Percentiles rank a stretch among this genome's conserved stretches.
These are phyloP conservation scores for Kalanchoe fedtschenkoi DNA, from an alignment of 164 flowering plant genomes.

Conservation along the genomic window DNA sequence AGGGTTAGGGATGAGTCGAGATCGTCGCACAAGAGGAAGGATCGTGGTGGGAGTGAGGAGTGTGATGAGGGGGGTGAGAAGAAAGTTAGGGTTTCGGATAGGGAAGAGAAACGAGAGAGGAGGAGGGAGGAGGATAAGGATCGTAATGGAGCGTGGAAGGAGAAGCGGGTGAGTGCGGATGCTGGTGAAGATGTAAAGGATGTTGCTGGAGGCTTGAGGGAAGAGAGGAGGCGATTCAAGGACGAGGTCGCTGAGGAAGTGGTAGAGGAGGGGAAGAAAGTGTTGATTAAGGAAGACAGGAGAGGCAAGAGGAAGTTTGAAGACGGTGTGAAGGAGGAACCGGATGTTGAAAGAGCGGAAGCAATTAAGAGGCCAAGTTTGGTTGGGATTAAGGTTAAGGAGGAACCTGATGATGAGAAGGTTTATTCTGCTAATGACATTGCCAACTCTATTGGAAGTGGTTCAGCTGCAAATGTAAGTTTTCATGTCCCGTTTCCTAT, in stretches of 20 bases:
- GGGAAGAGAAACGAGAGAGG: conserved; percentile 20
- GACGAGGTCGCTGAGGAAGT: neutral
- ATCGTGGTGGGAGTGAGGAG: conserved; percentile 46
- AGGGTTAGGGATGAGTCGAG: conserved; percentile 4
- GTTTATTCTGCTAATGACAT: neutral
- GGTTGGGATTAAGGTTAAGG: conserved; percentile 15
- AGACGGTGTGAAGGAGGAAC: conserved; percentile 11
- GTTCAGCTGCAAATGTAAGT: conserved; percentile 41
- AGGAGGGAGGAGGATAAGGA: neutral
- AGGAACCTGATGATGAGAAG: conserved; percentile 10
- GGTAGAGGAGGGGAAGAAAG: neutral
- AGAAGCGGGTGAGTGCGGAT: no score
- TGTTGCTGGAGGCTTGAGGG: conserved; percentile 11
- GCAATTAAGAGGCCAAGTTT: conserved; percentile 9
- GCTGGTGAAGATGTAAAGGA: no score
- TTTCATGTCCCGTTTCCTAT: neutral
- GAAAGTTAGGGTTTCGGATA: conserved; percentile 15
- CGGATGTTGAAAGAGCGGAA: conserved; percentile 3
- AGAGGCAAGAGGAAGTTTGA: conserved; percentile 12
- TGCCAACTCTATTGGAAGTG: conserved; percentile 17
- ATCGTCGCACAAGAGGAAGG: conserved; percentile 49
- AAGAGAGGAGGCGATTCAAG: conserved; percentile 6
- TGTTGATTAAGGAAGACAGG: conserved; percentile 10
- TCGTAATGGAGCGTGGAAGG: no score
- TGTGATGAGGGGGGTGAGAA: conserved; percentile 11